These are phyloP conservation scores for Moniliella sp. DNA, from an alignment of 1,284 basidiomycete genomes.

Conservation along the genomic window DNA sequence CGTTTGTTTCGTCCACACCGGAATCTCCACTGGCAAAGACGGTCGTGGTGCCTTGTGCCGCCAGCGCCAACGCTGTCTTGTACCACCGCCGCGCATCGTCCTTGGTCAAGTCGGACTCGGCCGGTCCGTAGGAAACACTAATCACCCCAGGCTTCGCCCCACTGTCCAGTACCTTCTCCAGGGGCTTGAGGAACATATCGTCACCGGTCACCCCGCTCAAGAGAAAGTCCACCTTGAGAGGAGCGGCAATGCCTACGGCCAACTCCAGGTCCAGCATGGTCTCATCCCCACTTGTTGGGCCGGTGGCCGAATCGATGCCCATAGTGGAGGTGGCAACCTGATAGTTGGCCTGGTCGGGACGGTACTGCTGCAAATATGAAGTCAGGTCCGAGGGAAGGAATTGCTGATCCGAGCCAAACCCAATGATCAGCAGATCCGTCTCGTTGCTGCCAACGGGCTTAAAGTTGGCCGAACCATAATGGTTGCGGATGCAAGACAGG, in stretches of 20 bases:
- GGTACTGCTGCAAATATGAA: conserved; percentile 1
- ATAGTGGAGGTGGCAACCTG: conserved; percentile 1
- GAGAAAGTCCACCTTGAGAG: conserved; percentile 2
- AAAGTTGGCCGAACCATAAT: conserved; percentile 1
- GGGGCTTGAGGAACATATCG: no score
- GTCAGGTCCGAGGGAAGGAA: conserved; percentile 1
- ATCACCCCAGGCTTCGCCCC: conserved; percentile 1
- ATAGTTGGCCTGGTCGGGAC: not conserved
- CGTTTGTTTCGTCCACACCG: conserved; percentile 2
- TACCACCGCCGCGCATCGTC: conserved; percentile 1
- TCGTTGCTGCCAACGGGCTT: not conserved
- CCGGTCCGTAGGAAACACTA: conserved; percentile 2
- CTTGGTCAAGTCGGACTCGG: conserved; percentile 1
- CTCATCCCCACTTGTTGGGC: not conserved
- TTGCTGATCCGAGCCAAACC: conserved; percentile 1
- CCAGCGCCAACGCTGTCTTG: conserved; percentile 3
- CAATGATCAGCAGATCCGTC: conserved; percentile 1
- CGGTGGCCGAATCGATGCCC: conserved; percentile 1
- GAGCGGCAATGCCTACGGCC: conserved; percentile 2
- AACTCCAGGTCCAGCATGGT: conserved; percentile 2
- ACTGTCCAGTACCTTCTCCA: no score
- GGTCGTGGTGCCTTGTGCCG: conserved; percentile 5
- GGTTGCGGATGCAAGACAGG: conserved; percentile 1
- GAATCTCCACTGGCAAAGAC: conserved; percentile 4
- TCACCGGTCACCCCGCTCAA: conserved; percentile 1